Percentiles rank a stretch among this genome's conserved stretches.
These are phyloP conservation scores for Termitomyces sp. DNA, from an alignment of 768 basidiomycete species.

Conservation along the genomic window DNA sequence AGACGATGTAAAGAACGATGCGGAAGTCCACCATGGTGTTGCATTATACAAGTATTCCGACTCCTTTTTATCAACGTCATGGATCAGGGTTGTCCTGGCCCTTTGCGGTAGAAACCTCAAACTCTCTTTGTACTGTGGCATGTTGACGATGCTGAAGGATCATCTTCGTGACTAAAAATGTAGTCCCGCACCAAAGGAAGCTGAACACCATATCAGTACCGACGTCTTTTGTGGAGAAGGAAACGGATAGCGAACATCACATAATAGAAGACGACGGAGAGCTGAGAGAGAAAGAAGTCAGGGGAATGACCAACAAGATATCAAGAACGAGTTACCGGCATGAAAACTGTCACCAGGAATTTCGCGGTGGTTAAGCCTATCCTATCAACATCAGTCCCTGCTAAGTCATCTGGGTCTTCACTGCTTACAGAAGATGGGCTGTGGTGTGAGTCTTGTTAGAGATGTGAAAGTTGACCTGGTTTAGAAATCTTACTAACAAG, in stretches of 20 bases:
- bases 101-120: background rate
- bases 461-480: background rate
- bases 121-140: constrained; percentile 1
- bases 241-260: background rate
- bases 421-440: constrained; percentile 7
- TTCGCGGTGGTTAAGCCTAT: constrained; percentile 2
- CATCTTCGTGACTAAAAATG: constrained; percentile 26
- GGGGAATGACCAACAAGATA: background rate
- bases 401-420: background rate
- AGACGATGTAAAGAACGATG: background rate
- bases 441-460: background rate
- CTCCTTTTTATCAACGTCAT: background rate
- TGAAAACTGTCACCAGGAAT: background rate
- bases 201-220: constrained; percentile 13
- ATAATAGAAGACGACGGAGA: constrained; percentile 5
- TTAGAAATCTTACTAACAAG: background rate
- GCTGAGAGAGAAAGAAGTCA: background rate
- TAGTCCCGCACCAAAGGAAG: constrained; percentile 30
- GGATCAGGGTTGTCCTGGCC: background rate
- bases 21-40: background rate
- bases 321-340: constrained; percentile 1
- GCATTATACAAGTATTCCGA: background rate
- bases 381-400: background rate
- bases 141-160: constrained; percentile 26
- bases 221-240: background rate